Percentiles rank a stretch among this genome's conserved stretches.
phyloP scores from a whole-genome alignment of 441 rosid species.

The Croton setiger region DNA sequence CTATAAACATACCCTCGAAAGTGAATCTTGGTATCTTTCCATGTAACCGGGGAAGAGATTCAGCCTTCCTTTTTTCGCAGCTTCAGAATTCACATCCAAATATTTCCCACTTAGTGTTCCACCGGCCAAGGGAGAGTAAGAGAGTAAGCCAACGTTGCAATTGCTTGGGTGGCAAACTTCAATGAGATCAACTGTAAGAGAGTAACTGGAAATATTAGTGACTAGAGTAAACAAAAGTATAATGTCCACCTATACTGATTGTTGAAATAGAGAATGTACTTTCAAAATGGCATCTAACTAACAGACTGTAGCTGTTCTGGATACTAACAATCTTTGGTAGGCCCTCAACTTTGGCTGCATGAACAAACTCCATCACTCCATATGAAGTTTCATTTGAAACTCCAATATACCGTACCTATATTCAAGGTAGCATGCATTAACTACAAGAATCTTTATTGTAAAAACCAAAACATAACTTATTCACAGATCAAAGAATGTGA shows the following conservation, averaged over 20 bases:
- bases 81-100: conserved; percentile 47
- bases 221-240: neutral
- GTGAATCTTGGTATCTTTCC: conserved; percentile 74
- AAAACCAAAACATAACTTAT: neutral
- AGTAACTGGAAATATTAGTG: conserved; percentile 6
- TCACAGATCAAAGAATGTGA: neutral
- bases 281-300: conserved; percentile 64
- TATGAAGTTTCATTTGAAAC: conserved; percentile 90
- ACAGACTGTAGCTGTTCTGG: conserved; percentile 80
- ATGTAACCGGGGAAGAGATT: conserved; percentile 87
- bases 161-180: conserved; percentile 93
- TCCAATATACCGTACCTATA: conserved; percentile 79
- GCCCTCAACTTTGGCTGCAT: conserved; percentile 76
- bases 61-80: conserved; percentile 69
- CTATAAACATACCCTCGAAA: conserved; percentile 51
- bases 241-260: neutral
- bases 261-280: conserved; percentile 34
- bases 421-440: neutral
- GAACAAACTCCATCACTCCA: conserved; percentile 95
- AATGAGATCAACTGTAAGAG: conserved; percentile 66
- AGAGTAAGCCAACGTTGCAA: conserved; percentile 75
- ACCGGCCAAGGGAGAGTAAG: conserved; percentile 83
- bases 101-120: conserved; percentile 80
- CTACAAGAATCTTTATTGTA: neutral
- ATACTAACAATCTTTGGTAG: conserved; percentile 87